A percentile compares a stretch with the other conserved stretches of the same genome.
Conservation (phyloP, 208 protist species). For the Porcisia deanei region DNA sequence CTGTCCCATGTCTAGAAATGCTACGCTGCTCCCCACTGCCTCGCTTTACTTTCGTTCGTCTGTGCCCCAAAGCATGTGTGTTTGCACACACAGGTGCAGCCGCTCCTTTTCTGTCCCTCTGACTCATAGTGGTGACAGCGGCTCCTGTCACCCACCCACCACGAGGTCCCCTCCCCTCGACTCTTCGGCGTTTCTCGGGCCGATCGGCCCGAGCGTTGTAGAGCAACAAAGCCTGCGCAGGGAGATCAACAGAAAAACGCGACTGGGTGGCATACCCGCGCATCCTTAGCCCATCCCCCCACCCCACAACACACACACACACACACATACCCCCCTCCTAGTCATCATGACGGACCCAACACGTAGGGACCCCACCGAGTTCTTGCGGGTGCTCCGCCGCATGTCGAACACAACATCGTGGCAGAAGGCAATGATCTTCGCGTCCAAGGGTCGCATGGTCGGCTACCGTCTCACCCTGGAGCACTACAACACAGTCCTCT, state of each 20-base stretch:
- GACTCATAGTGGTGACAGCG: not conserved
- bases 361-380: slow-evolving; percentile 90
- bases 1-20: not conserved
- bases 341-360: slow-evolving; percentile 86
- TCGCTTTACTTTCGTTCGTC: not conserved
- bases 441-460: slow-evolving; percentile 89
- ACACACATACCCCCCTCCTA: not conserved
- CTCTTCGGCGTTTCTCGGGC: not conserved
- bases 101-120: not conserved
- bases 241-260: not conserved
- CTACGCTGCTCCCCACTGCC: not conserved
- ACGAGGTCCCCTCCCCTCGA: not conserved
- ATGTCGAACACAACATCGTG: slow-evolving; percentile 90
- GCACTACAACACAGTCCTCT: slow-evolving; percentile 93
- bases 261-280: not conserved
- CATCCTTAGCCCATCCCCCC: slow-evolving; percentile 9
- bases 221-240: not conserved
- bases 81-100: not conserved
- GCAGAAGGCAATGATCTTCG: slow-evolving; percentile 93
- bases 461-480: slow-evolving; percentile 85
- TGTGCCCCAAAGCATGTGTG: not conserved
- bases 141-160: not conserved
- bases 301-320: not conserved
- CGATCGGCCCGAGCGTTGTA: not conserved
- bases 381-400: slow-evolving; percentile 85